phyloP scores from a whole-genome alignment of 2,329 filamentous ascomycete species.

The Penicillium sp. region DNA sequence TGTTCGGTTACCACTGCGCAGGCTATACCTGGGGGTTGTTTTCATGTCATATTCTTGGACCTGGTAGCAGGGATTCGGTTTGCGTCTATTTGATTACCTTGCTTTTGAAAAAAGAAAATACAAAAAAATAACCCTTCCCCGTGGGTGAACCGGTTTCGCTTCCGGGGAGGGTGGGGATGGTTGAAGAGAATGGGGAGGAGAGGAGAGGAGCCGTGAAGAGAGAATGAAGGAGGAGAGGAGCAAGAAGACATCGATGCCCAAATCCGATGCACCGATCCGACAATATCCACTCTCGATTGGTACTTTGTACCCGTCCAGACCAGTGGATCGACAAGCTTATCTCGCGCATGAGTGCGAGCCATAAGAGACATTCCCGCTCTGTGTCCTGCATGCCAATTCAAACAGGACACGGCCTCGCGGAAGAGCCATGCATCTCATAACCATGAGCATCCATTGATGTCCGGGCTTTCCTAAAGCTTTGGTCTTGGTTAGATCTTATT shows the following conservation, averaged over 20 bases:
- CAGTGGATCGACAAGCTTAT: conserved; percentile 22
- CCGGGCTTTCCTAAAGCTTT: background rate
- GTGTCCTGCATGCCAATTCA: conserved; percentile 4
- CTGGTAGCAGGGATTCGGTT: conserved; percentile 13
- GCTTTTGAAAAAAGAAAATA: conserved; percentile 10
- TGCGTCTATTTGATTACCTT: conserved; percentile 15
- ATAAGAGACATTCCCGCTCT: conserved; percentile 16
- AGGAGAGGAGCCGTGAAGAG: background rate
- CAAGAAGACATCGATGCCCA: conserved; percentile 18
- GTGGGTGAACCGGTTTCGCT: conserved; percentile 20
- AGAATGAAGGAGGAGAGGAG: conserved; percentile 3
- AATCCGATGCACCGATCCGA: conserved; percentile 16
- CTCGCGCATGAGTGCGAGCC: conserved; percentile 13
- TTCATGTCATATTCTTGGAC: conserved; percentile 9
- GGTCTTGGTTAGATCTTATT: conserved; percentile 15
- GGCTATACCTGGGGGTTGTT: background rate
- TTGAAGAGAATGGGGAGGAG: conserved; percentile 4
- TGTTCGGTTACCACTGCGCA: background rate
- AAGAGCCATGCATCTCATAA: conserved; percentile 8
- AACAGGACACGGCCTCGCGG: conserved; percentile 4
- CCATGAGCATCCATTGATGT: conserved; percentile 16
- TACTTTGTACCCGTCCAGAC: background rate
- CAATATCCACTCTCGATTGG: conserved; percentile 14
- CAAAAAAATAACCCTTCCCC: conserved; percentile 21
- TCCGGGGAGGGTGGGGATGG: conserved; percentile 18